Base-by-base conservation (phyloP, 805 yeast species). In the Wickerhamomyces queroliae region DNA sequence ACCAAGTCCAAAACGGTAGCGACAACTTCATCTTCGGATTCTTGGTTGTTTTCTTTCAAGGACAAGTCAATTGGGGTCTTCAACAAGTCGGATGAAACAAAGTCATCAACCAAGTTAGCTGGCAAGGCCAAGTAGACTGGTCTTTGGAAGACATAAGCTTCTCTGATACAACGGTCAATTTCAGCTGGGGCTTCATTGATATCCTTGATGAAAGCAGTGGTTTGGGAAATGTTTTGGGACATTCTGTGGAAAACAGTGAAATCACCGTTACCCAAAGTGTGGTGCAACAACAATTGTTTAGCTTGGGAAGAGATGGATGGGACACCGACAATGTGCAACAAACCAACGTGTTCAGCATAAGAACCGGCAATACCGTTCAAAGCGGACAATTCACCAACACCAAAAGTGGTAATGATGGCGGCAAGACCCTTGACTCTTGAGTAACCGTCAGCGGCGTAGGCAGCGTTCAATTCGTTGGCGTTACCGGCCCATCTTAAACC, bases 401-500 rank as follows among this genome's bases (percentile, higher is more conserved):
- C 95, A 60, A 86, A 86, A 37, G 95, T 86, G 60, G 95, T 86
- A 55, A 85, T 71, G 37, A 86, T 50, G 51, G 84, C 81, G 45
- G 83, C 75, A 58, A 85, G 64, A 43, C 90, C 83, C 64, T 83
- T 85, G 53, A 86, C 70, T 61, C 95, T 70, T 39, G 91, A 80
- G 67, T 86, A 86, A 48, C 95, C 95, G 63, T 86, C 95, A 34
- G 93, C 89, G 38, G 95, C 84, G 52, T 83, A 83, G 31, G 93
- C 85, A 33, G 95, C 93, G 62, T 87, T 87, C 67, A 86, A 73
- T 68, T 86, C 95, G 65, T 87, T 86, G 59, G 93, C 85, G 62
- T 86, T 85, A 55, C 95, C 95, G 37, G 86, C 89, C 95, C 95
- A 86, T 68, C 83, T 74, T 64, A 86, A 58, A 33, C 84, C 86